These are phyloP conservation scores for Silene conica DNA, from an alignment of 148 eudicot genomes.

Conservation along the genomic window DNA sequence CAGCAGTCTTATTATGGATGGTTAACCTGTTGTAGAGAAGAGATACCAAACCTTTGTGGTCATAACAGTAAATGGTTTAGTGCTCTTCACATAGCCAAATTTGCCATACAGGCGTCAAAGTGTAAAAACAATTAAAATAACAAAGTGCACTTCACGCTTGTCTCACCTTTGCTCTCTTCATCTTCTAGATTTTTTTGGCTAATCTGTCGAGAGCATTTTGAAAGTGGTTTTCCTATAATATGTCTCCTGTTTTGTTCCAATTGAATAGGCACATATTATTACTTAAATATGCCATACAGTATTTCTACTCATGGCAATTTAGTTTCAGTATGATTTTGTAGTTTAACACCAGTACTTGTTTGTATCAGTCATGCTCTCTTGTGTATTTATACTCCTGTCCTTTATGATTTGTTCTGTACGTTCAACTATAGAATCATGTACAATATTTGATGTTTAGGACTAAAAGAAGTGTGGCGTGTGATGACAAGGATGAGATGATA, in stretches of 20 bases:
- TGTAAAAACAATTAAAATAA: not conserved
- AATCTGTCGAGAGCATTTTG: not conserved
- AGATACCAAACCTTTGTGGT: conserved; percentile 1
- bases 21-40: conserved; percentile 1
- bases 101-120: not conserved
- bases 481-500: too few species aligned
- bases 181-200: not conserved
- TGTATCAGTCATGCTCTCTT: too few species aligned
- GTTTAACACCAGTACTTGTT: not conserved
- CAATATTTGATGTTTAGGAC: too few species aligned
- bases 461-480: too few species aligned
- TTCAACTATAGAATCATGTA: not conserved
- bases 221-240: not conserved
- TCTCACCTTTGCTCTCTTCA: not conserved
- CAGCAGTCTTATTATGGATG: conserved; percentile 3
- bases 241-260: not conserved
- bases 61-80: not conserved
- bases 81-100: not conserved
- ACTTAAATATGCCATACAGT: not conserved
- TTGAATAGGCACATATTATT: not conserved
- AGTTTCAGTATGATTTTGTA: not conserved
- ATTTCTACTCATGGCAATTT: not conserved
- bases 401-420: not conserved
- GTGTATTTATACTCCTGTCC: not conserved
- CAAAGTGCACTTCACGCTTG: conserved; percentile 3